phyloP scores from a whole-genome alignment of 345 rosid genomes.

The Brassica cretica region DNA sequence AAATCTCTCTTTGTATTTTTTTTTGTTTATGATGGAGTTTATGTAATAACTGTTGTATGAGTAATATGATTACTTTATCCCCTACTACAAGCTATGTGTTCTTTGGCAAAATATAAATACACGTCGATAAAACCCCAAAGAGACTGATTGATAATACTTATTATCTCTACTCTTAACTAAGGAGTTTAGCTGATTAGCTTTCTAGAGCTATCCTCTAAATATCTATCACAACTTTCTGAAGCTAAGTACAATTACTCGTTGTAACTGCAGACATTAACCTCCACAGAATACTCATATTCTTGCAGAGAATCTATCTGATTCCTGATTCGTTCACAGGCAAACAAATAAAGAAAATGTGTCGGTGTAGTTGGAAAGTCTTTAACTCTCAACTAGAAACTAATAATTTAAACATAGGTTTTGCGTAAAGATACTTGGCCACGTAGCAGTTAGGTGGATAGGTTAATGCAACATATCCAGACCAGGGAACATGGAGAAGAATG shows the following conservation, averaged over 20 bases:
- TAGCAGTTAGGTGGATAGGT: neutral
- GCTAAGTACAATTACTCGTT: too few species aligned
- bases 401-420: neutral
- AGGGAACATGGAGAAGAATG: neutral
- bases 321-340: neutral
- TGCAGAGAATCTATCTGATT: neutral
- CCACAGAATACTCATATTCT: neutral
- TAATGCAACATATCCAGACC: neutral
- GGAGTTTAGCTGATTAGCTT: neutral
- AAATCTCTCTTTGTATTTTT: neutral
- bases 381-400: neutral
- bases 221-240: too few species aligned
- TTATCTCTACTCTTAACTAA: too few species aligned
- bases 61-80: neutral
- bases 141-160: too few species aligned
- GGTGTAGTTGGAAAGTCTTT: neutral
- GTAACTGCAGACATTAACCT: neutral
- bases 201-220: too few species aligned
- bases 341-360: neutral
- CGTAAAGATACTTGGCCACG: neutral
- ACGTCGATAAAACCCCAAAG: neutral
- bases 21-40: neutral
- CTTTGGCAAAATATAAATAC: neutral
- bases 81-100: neutral
- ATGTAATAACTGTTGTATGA: conserved; percentile 16